Percentiles rank a stretch among this genome's conserved stretches.
Evolutionary conservation across 176 grass and related monocot species (phyloP).

Genomic region (Oryza nivara): DNA sequence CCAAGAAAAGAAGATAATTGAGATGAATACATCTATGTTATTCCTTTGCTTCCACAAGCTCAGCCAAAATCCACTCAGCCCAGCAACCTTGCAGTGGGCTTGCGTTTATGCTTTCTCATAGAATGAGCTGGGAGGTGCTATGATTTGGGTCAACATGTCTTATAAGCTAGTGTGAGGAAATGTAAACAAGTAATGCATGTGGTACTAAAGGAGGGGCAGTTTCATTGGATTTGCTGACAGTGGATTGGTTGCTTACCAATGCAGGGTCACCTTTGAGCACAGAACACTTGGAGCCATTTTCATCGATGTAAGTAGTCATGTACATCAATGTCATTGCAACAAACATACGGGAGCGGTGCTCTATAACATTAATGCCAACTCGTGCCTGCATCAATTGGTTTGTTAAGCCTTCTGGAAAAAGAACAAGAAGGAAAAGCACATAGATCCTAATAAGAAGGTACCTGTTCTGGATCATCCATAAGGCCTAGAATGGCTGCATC

Average conservation of each 20-base stretch:
- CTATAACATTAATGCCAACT: not conserved
- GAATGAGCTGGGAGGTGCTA: no score
- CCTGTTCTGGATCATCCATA: not conserved
- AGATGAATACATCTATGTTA: no score
- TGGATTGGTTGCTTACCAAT: not conserved
- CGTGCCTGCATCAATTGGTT: not conserved
- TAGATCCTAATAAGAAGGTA: not conserved
- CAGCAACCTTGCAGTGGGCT: no score
- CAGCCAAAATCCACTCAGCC: no score
- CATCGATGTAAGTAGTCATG: slow-evolving; percentile 3
- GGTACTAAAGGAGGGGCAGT: no score
- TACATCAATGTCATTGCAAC: not conserved
- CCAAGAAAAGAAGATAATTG: slow-evolving; percentile 1
- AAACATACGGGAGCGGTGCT: not conserved
- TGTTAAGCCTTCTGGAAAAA: not conserved
- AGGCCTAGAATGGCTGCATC: no score
- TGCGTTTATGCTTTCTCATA: no score
- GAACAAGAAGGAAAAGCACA: not conserved
- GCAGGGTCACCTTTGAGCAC: slow-evolving; percentile 25
- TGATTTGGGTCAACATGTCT: no score
- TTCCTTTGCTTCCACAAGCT: no score
- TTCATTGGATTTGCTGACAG: no score
- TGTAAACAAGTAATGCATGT: no score
- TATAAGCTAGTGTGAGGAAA: no score
- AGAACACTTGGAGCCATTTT: slow-evolving; percentile 21